Conservation (phyloP, 208 protist species). For the Trichomonas tenax region DNA sequence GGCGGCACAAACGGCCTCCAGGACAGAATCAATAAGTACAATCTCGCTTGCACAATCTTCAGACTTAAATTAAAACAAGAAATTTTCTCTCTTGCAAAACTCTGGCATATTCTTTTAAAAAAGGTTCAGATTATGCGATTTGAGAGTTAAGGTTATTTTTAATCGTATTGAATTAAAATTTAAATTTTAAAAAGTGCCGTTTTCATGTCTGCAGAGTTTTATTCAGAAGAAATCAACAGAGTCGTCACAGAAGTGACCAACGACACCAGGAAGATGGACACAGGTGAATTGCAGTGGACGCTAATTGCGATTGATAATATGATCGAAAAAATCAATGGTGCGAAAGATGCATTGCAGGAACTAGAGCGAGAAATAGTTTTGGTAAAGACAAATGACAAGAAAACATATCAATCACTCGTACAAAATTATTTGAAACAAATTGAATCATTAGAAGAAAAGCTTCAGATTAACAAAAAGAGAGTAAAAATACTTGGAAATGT, state of each 20-base stretch:
- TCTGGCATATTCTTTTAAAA: background rate
- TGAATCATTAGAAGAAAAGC: background rate
- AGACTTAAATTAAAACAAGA: no score
- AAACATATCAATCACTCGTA: background rate
- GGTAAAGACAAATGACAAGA: background rate
- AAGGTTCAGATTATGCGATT: background rate
- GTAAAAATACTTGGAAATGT: background rate
- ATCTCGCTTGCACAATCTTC: background rate
- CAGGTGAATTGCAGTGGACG: background rate
- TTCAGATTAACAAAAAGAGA: background rate
- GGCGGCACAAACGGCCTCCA: slow-evolving; percentile 5
- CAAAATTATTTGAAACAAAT: background rate
- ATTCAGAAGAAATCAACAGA: background rate
- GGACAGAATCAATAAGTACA: background rate
- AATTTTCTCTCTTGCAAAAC: no score
- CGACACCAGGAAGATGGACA: background rate
- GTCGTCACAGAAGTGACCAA: background rate
- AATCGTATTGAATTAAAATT: no score
- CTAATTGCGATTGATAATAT: background rate
- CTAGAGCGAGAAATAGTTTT: background rate
- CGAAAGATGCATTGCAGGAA: background rate
- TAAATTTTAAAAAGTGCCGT: no score
- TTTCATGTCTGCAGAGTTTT: background rate
- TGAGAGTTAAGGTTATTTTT: background rate
- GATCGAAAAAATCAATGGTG: background rate